A percentile compares a stretch with the other conserved stretches of the same genome.
Evolutionary conservation across 345 rosid species (phyloP).

Genomic region (Theobroma cacao): DNA sequence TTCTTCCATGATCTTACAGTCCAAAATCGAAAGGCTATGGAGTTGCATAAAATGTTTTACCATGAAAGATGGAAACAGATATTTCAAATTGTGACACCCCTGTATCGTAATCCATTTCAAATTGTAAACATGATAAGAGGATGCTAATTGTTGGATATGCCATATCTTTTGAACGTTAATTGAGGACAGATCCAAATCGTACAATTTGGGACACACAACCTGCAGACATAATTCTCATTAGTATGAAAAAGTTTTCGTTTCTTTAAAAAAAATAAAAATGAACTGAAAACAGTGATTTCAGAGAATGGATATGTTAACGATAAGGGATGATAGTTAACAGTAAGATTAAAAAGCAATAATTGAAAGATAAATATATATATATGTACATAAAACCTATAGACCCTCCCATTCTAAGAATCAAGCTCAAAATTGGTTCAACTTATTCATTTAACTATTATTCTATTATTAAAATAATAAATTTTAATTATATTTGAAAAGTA

Average conservation of each 20-base stretch:
- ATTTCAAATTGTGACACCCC: not conserved
- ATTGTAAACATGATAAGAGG: no score
- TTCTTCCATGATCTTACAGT: constrained; percentile 1
- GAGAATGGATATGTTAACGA: no score
- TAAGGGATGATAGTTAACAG: accelerated
- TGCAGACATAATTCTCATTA: not conserved
- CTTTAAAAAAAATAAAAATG: not conserved
- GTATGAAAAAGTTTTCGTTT: not conserved
- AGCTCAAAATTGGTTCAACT: no score
- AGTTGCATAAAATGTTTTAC: not conserved
- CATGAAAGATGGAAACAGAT: not conserved
- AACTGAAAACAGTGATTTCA: not conserved
- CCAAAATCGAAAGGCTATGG: accelerated
- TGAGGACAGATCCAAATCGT: not conserved
- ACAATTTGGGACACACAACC: not conserved
- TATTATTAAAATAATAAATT: no score
- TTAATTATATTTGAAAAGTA: no score
- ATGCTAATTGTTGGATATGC: not conserved
- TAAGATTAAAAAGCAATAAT: no score
- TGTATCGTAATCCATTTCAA: accelerated
- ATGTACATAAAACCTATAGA: no score
- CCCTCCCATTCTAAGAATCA: no score
- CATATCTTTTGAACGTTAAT: not conserved
- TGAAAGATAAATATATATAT: no score
- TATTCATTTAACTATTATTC: no score